These are phyloP conservation scores for Bisporella sp. DNA, from an alignment of 2,329 filamentous ascomycete genomes.

Conservation along the genomic window DNA sequence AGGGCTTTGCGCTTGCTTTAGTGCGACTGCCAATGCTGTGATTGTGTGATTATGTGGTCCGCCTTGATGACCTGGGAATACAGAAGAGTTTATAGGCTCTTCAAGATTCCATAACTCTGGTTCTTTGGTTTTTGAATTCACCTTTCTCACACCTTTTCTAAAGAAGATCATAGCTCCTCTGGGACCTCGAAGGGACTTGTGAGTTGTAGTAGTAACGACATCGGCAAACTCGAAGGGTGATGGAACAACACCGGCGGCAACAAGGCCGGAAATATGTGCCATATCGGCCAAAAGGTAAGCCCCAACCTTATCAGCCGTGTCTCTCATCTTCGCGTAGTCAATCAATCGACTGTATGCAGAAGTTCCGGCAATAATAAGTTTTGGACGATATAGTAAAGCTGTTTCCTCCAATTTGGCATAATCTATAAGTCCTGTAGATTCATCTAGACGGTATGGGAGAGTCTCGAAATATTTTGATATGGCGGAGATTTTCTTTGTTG, in stretches of 20 bases:
- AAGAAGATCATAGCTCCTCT: constrained; percentile 98
- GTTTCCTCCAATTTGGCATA: constrained; percentile 87
- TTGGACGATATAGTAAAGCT: constrained; percentile 84
- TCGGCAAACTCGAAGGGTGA: constrained; percentile 86
- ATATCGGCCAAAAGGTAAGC: constrained; percentile 94
- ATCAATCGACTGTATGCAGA: constrained; percentile 95
- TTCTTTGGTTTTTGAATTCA: constrained; percentile 78
- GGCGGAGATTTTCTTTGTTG: constrained; percentile 91
- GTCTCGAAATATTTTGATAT: constrained; percentile 99
- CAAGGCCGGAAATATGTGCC: constrained; percentile 92
- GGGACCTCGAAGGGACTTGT: constrained; percentile 94
- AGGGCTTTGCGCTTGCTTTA: constrained; percentile 84
- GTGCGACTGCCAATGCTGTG: constrained; percentile 84
- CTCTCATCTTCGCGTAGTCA: constrained; percentile 87
- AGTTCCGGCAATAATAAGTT: constrained; percentile 90
- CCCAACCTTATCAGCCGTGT: constrained; percentile 84
- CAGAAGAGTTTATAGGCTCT: constrained; percentile 86
- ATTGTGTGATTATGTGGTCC: constrained; percentile 99
- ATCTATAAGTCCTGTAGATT: constrained; percentile 88
- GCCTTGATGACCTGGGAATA: constrained; percentile 97
- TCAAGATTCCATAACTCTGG: constrained; percentile 88
- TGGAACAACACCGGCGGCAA: constrained; percentile 86
- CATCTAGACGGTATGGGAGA: constrained; percentile 85
- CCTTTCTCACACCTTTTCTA: constrained; percentile 80
- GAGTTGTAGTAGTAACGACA: constrained; percentile 94